Base-by-base conservation (phyloP, 768 basidiomycete genomes). In the Mycena chlorophos region DNA sequence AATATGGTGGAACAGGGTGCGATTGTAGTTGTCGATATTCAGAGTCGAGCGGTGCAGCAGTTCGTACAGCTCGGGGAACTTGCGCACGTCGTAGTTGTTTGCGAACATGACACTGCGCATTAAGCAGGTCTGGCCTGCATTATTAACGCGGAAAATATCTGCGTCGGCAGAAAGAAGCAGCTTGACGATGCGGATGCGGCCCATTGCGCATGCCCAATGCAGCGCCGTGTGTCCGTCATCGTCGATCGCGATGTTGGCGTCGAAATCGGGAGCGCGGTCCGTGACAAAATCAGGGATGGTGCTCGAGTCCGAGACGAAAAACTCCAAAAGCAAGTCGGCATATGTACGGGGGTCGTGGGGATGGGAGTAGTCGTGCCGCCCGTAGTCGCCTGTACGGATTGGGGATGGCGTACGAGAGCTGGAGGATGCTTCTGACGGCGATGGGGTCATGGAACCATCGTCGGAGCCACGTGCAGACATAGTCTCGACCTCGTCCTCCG, bases 81-180 rank as follows among this genome's bases (percentile, higher is more conserved):
- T 99, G 62, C 97, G 91, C 45, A 98, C 90, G 71, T 99, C 97
- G 69, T 99, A 99, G 70, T 98, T 99, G 72, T 99, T 99, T 48
- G 93, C 92, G 71, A 98, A 99, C 96, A 98, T 98, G 64, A 99
- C 97, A 65, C 88, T 89, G 16, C 97, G 91, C 97, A 99, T 99
- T 39, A 99, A 75, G 1, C 96, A 89, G 14, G 97, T 98, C 71
- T 98, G 97, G 3, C 97, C 97, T 12, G 93, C 85, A 66, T 89
- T 91, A 75, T 98, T 99, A 61, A 95, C 94, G 62, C 90, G 88
- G 79, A 96, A 99, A 61, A 97, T 93, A 68, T 98, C 94, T 14
- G 96, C 96, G 19, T 95, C 94, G 3, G 95, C 91, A 0, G 92
- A 89, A 38, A 99, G 79, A 25, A 99, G 80, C 6, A 98, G 79